These are phyloP conservation scores for Yamadazyma atmosphaerica DNA, from an alignment of 1,139 yeast genomes.

Conservation along the genomic window DNA sequence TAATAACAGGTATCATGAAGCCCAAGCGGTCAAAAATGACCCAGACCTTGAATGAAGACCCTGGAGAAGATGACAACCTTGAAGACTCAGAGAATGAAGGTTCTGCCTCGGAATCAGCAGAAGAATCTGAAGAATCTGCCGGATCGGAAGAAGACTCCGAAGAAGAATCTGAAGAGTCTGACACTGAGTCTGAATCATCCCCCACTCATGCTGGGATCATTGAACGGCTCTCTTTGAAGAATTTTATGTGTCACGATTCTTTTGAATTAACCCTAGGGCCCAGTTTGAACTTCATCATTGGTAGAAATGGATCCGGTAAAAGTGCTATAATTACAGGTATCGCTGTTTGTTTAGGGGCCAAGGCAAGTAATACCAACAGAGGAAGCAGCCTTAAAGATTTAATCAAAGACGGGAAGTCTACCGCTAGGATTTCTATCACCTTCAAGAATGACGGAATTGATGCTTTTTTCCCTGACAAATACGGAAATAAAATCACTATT, in stretches of 20 bases:
- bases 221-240: constrained; percentile 54
- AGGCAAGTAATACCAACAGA: constrained; percentile 86
- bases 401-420: constrained; percentile 74
- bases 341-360: constrained; percentile 90
- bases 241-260: constrained; percentile 84
- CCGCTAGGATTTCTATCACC: constrained; percentile 60
- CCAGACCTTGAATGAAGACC: constrained; percentile 1
- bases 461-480: constrained; percentile 62
- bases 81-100: too few relatives aligned
- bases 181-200: not conserved
- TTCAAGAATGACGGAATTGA: constrained; percentile 64
- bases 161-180: constrained; percentile 2
- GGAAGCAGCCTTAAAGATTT: constrained; percentile 70
- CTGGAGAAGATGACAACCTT: too few relatives aligned
- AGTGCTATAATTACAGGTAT: constrained; percentile 91
- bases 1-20: not conserved
- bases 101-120: too few relatives aligned
- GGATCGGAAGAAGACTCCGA: constrained; percentile 1
- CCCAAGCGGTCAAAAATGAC: constrained; percentile 6
- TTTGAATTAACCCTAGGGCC: constrained; percentile 80
- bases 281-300: constrained; percentile 84
- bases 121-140: not conserved
- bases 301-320: constrained; percentile 95
- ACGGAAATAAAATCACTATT: constrained; percentile 67
- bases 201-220: constrained; percentile 50